A percentile compares a stretch with the other conserved stretches of the same genome.
These are phyloP conservation scores for Dactylellina cionopaga DNA, from an alignment of 2,329 filamentous ascomycete species.

Conservation along the genomic window DNA sequence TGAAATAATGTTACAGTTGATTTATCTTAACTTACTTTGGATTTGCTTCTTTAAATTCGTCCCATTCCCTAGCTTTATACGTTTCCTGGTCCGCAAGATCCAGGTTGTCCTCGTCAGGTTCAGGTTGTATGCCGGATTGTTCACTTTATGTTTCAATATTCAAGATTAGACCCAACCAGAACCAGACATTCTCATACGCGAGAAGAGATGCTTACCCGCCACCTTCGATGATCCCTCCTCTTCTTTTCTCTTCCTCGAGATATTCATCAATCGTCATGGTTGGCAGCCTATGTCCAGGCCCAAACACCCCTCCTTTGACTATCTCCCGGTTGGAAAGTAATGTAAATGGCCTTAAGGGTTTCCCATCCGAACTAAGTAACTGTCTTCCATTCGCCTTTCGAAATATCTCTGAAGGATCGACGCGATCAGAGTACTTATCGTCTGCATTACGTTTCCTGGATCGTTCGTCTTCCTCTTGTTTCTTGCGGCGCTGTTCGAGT, in stretches of 20 bases:
- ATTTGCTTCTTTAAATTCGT: slow-evolving; percentile 91
- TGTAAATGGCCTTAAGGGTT: slow-evolving; percentile 90
- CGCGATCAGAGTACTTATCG: slow-evolving; percentile 73
- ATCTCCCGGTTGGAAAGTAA: slow-evolving; percentile 80
- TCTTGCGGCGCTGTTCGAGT: slow-evolving; percentile 59
- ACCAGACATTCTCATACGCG: not conserved
- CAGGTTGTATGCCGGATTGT: slow-evolving; percentile 67
- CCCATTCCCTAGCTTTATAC: slow-evolving; percentile 93
- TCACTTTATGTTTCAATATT: slow-evolving; percentile 43
- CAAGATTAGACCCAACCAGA: not conserved
- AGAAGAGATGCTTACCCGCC: slow-evolving; percentile 76
- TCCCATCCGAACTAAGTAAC: slow-evolving; percentile 79
- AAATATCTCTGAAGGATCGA: slow-evolving; percentile 71
- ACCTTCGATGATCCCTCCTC: slow-evolving; percentile 90
- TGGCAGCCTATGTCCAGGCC: slow-evolving; percentile 88
- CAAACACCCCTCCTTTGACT: slow-evolving; percentile 82
- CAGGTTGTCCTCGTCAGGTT: slow-evolving; percentile 87
- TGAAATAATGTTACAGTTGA: not conserved
- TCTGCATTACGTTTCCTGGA: slow-evolving; percentile 64
- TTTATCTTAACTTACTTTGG: slow-evolving; percentile 66
- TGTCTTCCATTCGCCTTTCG: slow-evolving; percentile 70
- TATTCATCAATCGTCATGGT: slow-evolving; percentile 99
- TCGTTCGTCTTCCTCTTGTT: slow-evolving; percentile 62
- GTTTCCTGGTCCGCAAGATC: slow-evolving; percentile 90
- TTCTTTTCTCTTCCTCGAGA: slow-evolving; percentile 83